Conservation (phyloP, 2,329 filamentous ascomycete species). For the Scytalidium sp. region DNA sequence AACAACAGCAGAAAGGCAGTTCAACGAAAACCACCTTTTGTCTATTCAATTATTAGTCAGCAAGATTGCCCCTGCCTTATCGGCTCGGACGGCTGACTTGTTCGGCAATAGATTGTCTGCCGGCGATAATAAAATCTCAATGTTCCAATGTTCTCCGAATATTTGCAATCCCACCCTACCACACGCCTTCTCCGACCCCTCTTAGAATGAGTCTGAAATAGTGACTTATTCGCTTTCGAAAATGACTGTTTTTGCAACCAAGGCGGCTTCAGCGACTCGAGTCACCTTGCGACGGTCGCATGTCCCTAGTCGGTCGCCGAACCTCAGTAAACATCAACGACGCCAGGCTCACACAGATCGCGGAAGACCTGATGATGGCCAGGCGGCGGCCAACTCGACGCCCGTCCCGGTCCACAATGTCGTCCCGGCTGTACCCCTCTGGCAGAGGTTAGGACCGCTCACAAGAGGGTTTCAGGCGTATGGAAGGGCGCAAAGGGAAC, state of each 20-base stretch:
- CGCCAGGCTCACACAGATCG: not conserved
- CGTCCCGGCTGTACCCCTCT: constrained; percentile 38
- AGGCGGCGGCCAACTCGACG: constrained; percentile 14
- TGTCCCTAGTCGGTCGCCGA: constrained; percentile 12
- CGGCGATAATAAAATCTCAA: too few species aligned
- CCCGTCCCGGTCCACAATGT: constrained; percentile 42
- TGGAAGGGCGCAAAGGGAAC: constrained; percentile 64
- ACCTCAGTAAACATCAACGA: constrained; percentile 15
- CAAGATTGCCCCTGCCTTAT: too few species aligned
- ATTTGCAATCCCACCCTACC: too few species aligned
- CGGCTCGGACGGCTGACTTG: too few species aligned
- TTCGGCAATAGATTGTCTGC: too few species aligned
- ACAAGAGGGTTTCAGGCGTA: constrained; percentile 57
- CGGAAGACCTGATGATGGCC: constrained; percentile 11
- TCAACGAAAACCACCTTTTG: too few species aligned
- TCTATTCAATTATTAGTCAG: too few species aligned
- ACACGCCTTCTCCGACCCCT: not conserved
- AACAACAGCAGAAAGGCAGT: too few species aligned
- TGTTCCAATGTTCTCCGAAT: too few species aligned
- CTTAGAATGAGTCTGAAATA: not conserved
- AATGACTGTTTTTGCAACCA: constrained; percentile 20
- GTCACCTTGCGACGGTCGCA: constrained; percentile 17
- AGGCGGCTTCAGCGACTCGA: constrained; percentile 14
- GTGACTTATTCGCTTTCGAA: not conserved
- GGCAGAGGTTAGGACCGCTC: constrained; percentile 56